Conservation (phyloP, 306 rosid genomes). For the Pyrus communis region DNA sequence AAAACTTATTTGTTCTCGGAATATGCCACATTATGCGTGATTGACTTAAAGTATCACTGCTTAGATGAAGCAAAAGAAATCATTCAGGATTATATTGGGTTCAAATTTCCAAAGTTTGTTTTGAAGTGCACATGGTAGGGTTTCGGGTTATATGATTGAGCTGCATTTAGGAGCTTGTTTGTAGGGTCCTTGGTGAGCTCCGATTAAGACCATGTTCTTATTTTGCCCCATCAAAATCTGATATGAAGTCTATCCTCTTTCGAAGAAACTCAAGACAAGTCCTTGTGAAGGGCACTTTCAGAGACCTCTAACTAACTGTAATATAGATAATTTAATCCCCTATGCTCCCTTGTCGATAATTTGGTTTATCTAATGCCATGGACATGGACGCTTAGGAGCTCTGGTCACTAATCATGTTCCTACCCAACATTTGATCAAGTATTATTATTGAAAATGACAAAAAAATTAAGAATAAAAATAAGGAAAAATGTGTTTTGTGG, state of each 20-base stretch:
- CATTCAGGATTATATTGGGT: not conserved
- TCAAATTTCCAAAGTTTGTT: not conserved
- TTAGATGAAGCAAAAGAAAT: not conserved
- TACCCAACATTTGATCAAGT: not conserved
- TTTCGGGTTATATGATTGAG: not conserved
- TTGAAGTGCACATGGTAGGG: slow-evolving; percentile 17
- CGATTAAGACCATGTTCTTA: not conserved
- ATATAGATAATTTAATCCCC: not conserved
- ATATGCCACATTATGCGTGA: too few species aligned
- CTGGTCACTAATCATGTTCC: not conserved
- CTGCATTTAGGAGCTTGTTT: not conserved
- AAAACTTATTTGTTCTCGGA: too few species aligned
- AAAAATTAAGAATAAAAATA: not conserved
- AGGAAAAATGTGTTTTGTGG: not conserved
- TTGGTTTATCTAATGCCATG: not conserved
- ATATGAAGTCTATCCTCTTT: not conserved
- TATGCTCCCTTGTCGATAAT: not conserved
- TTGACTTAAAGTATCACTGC: not conserved
- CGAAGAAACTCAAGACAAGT: slow-evolving; percentile 12
- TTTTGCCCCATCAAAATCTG: not conserved
- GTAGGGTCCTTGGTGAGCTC: slow-evolving; percentile 4
- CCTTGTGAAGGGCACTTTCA: slow-evolving; percentile 27
- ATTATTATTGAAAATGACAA: not conserved
- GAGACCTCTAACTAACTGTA: slow-evolving; percentile 15
- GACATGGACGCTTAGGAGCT: not conserved